These are phyloP conservation scores for Ascochyta pisi DNA, from an alignment of 2,329 filamentous ascomycete genomes.

Conservation along the genomic window DNA sequence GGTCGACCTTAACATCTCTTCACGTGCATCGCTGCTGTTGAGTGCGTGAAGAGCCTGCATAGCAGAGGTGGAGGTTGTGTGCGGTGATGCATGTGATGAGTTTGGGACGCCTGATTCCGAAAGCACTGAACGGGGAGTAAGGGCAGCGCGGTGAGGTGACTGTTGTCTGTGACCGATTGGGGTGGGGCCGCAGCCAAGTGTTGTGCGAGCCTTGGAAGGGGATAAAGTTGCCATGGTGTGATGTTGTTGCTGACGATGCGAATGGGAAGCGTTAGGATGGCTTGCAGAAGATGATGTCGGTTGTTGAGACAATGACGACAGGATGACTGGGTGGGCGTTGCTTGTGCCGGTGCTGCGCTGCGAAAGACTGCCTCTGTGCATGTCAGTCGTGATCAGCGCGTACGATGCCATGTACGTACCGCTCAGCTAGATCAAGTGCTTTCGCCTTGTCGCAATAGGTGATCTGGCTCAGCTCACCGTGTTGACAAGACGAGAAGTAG, in stretches of 20 bases:
- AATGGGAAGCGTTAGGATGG: constrained; percentile 22
- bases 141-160: constrained; percentile 14
- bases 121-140: constrained; percentile 33
- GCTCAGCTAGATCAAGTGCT: constrained; percentile 26
- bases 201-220: constrained; percentile 20
- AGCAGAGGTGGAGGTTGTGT: constrained; percentile 21
- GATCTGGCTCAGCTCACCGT: constrained; percentile 39
- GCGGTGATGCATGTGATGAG: neutral
- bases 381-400: constrained; percentile 7
- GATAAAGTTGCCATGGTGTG: constrained; percentile 36
- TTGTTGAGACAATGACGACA: constrained; percentile 5
- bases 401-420: constrained; percentile 19
- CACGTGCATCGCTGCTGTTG: constrained; percentile 24
- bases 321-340: constrained; percentile 2
- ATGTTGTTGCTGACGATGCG: constrained; percentile 26
- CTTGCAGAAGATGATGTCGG: constrained; percentile 21
- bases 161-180: constrained; percentile 3
- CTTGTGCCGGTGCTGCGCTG: too few species aligned
- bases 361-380: constrained; percentile 25
- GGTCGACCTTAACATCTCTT: neutral
- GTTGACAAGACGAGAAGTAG: constrained; percentile 42
- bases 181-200: constrained; percentile 10
- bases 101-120: constrained; percentile 3
- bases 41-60: constrained; percentile 23
- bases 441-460: constrained; percentile 43